Base-by-base conservation (phyloP, 768 basidiomycete genomes). In the Psilocybe sp. region DNA sequence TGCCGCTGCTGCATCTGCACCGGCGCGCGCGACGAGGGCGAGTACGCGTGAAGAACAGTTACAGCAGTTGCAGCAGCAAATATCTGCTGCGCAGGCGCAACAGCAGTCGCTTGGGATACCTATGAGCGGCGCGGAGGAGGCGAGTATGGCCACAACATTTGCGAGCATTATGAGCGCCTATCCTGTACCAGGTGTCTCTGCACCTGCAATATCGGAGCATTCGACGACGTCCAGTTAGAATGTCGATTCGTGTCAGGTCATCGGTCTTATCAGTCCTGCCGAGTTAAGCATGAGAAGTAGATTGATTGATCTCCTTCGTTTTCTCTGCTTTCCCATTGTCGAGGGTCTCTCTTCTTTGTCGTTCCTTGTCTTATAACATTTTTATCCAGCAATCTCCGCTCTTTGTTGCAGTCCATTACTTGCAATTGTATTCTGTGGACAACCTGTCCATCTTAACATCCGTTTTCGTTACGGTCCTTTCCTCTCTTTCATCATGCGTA, bases 121-220 rank as follows among this genome's bases (percentile, higher is more conserved):
- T 28, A 28, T 28, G 23, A 28, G 23, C 23, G 7, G 23, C 7
- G 23, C 23, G 23, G 23, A 28, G 23, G 59, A 64, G 31, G 57
- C 50, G 16, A 50, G 54, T 14, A 57, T 55, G 45, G 56, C 62
- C 2, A 69, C 82, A 20, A 77, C 82, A 46, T 79, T 86, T 61
- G 86, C 82, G 32, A 81, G 77, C 51, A 84, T 87, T 54, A 81
- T 87, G 83, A 80, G 83, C 56, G 83, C 84, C n/a, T 85, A 84
- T 62, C 75, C 81, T 8, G 62, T 69, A 8, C 56, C 60, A 19
- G 56, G 55, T n/a, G 23, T 47, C 13, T 34, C 56, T 36, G 8
- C 38, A 35, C 34, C 49, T 42, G 11, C 33, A 15, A 40, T 44
- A 12, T 32, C 50, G 44, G 50, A 37, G 31, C 45, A 50, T 5